Percentiles rank a stretch among this genome's conserved stretches.
phyloP scores from a whole-genome alignment of 1,284 basidiomycete genomes.

The Jaminaea rosea region DNA sequence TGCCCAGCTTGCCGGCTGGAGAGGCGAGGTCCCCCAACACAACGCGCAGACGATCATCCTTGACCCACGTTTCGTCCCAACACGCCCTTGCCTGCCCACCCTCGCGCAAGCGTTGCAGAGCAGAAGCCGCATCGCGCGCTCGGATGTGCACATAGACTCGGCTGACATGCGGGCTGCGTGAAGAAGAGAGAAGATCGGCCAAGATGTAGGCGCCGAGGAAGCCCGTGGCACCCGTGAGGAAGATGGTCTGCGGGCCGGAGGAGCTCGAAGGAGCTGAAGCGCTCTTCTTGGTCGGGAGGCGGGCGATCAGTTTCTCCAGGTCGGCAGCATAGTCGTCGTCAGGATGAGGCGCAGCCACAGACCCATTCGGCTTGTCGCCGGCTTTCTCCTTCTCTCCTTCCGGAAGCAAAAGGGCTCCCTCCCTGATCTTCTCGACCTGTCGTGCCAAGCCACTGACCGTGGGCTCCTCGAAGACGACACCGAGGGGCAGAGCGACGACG shows the following conservation, averaged over 20 bases:
- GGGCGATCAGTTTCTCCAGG: slow-evolving; percentile 58
- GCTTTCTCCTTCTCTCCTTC: slow-evolving; percentile 22
- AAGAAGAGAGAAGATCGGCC: slow-evolving; percentile 61
- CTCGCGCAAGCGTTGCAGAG: slow-evolving; percentile 64
- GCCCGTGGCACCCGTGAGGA: slow-evolving; percentile 93
- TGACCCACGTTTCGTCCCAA: slow-evolving; percentile 84
- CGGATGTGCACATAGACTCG: slow-evolving; percentile 90
- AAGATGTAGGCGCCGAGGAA: slow-evolving; percentile 93
- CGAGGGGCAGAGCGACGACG: slow-evolving; percentile 81
- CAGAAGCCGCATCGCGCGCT: slow-evolving; percentile 60
- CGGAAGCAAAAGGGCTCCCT: slow-evolving; percentile 70
- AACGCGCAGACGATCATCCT: slow-evolving; percentile 63
- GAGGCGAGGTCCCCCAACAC: slow-evolving; percentile 78
- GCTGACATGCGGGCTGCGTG: slow-evolving; percentile 56
- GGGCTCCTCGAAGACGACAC: slow-evolving; percentile 84
- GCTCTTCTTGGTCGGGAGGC: slow-evolving; percentile 26
- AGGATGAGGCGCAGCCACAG: too few relatives aligned
- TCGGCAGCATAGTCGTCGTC: slow-evolving; percentile 68
- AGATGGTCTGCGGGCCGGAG: slow-evolving; percentile 58
- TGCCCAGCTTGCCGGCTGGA: slow-evolving; percentile 60
- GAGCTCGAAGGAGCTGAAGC: not conserved
- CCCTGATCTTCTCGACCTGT: slow-evolving; percentile 68
- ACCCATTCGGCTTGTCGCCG: slow-evolving; percentile 12
- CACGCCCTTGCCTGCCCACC: slow-evolving; percentile 74
- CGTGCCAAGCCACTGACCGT: slow-evolving; percentile 72